Base-by-base conservation (phyloP, 1,284 basidiomycete genomes). In the Termitomyces sp. region DNA sequence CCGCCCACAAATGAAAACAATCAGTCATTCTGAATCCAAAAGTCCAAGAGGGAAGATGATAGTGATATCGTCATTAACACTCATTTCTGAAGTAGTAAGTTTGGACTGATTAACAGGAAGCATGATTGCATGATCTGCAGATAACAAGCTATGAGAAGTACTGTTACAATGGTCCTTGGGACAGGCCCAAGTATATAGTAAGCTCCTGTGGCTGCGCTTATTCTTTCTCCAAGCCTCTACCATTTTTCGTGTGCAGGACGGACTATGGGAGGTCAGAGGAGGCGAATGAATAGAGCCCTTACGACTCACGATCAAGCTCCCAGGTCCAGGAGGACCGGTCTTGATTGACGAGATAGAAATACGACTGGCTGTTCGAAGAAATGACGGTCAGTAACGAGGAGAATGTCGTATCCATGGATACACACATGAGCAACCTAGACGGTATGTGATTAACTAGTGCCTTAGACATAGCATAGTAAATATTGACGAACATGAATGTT, bases 311-410 rank as follows among this genome's bases (percentile, higher is more conserved):
- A 61, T 88, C 86, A 45, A 88, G 72, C 63, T 88, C 85, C 80
- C 83, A 85, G n/a, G 82, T 82, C 81, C 79, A 84, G 3, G 81
- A 75, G 31, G 81, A 83, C 15, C 78, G 72, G 49, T 82, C 78
- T 68, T 88, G 85, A 26, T 80, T 73, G 5, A 74, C 73, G n/a
- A 86, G 74, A 63, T 75, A 77, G 9, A 82, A 66, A 58, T 84
- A 86, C 0, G 79, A 67, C 78, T 79, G 49, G 21, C 75, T 87
- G 60, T 61, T 59, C 19, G 21, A n/a, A 31, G 31, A 9, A 59
- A 63, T 38, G 5, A 31, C 30, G 31, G 10, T 61, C 33, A 26
- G 26, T 15, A 44, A 34, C 53, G 39, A 28, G 52, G 17, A 41
- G 38, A 33, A 26, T 39, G 17, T 26, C 52, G 13, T 7, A 26